phyloP scores from a whole-genome alignment of 2,329 filamentous ascomycete species.

The Fusarium sp. region DNA sequence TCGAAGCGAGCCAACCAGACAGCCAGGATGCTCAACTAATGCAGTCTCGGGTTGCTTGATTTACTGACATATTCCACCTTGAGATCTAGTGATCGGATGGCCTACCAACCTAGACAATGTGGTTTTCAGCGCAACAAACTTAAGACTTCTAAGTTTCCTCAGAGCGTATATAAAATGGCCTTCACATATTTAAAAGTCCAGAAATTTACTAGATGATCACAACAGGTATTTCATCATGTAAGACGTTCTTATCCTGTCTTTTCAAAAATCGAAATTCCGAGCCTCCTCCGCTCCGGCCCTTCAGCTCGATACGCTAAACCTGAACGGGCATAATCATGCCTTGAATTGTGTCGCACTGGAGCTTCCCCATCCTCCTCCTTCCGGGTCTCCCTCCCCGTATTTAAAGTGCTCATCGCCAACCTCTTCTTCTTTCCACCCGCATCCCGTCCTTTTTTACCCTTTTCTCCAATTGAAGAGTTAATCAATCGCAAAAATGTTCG shows the following conservation, averaged over 20 bases:
- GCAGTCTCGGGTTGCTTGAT: neutral
- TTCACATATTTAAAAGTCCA: no score
- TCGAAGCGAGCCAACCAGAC: slow-evolving; percentile 27
- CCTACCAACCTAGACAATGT: neutral
- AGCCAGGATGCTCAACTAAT: neutral
- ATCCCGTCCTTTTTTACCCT: slow-evolving; percentile 36
- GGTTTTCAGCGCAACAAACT: no score
- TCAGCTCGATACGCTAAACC: slow-evolving; percentile 29
- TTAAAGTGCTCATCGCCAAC: slow-evolving; percentile 40
- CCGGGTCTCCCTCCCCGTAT: slow-evolving; percentile 35
- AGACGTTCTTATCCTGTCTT: slow-evolving; percentile 5
- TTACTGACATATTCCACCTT: neutral
- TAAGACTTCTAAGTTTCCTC: neutral
- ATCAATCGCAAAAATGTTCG: slow-evolving; percentile 71
- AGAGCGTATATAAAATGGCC: neutral
- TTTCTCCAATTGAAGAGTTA: slow-evolving; percentile 36
- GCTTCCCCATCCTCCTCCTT: slow-evolving; percentile 31
- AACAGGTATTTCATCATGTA: neutral
- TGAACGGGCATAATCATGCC: neutral
- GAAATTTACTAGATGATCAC: neutral
- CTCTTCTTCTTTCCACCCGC: slow-evolving; percentile 34
- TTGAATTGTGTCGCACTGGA: slow-evolving; percentile 20
- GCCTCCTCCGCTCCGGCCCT: slow-evolving; percentile 33
- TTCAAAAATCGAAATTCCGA: slow-evolving; percentile 35
- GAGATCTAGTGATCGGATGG: slow-evolving; percentile 1